Evolutionary conservation across 2,329 filamentous ascomycete genomes (phyloP).

Genomic region (Fusarium incarnatum): DNA sequence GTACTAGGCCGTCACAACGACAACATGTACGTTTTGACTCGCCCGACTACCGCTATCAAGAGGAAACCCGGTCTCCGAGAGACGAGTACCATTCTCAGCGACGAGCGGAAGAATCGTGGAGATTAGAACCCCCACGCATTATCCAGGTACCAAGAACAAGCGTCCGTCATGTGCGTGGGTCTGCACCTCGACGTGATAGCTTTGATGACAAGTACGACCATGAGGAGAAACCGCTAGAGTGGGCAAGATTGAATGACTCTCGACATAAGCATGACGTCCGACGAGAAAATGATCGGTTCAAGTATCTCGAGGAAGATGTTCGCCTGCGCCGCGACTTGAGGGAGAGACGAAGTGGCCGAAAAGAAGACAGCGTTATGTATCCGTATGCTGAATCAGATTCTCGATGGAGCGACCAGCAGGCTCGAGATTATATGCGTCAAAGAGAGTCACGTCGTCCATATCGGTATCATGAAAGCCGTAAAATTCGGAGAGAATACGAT

Average conservation of each 20-base stretch:
- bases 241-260: conserved; percentile 22
- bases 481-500: neutral
- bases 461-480: conserved; percentile 2
- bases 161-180: conserved; percentile 33
- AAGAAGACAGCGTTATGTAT: neutral
- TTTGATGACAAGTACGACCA: conserved; percentile 14
- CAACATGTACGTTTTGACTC: conserved; percentile 26
- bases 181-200: conserved; percentile 32
- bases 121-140: conserved; percentile 31
- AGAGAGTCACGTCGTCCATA: conserved; percentile 13
- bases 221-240: conserved; percentile 31
- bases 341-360: conserved; percentile 14
- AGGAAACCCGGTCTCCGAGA: conserved; percentile 19
- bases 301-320: conserved; percentile 29
- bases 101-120: conserved; percentile 22
- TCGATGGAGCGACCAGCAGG: conserved; percentile 35
- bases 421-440: conserved; percentile 36
- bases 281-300: conserved; percentile 32
- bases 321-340: conserved; percentile 20
- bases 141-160: conserved; percentile 23
- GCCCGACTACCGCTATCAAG: conserved; percentile 5
- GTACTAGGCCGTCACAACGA: neutral
- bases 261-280: conserved; percentile 12
- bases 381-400: conserved; percentile 6
- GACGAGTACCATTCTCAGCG: conserved; percentile 6